Evolutionary conservation across 78 protist species (phyloP), one percentile per base, ranked within the genome.

Genomic region (Protostelium mycophagum): DNA sequence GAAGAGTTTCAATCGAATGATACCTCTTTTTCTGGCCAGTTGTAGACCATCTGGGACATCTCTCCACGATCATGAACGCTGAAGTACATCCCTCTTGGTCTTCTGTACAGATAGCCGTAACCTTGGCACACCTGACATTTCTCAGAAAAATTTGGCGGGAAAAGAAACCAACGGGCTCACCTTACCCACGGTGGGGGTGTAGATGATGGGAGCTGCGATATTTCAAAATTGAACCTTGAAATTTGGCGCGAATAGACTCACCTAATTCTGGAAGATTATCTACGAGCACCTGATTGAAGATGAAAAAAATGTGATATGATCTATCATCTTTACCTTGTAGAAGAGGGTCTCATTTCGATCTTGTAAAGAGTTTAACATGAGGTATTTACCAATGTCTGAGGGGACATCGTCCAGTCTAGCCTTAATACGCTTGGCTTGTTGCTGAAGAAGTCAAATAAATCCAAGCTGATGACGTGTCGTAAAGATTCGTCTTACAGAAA

Each of bases 51-150:
- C 28, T 63, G 51, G 38, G 86, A 36, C 85, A 97, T 93, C 38
- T 86, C 37, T 1, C 97, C 99, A 39, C 36, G 37, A 91, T 98
- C 98, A 29, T 88, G 87, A 1, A 89, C 37, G n/a, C 95, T 51
- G 38, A 97, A 85, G 96, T 88, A 98, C 97, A 97, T 89, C 23
- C 98, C 98, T 1, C 90, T 95, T 0, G 95, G 91, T 35, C 83
- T 85, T 83, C 96, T 88, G 86, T 90, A 95, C 88, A 90, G 87
- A 37, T 83, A 73, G 1, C 96, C 91, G 91, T 95, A 97, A 91
- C 91, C 91, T 87, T 91, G 96, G 92, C 99, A 98, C n/a, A 98
- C 99, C 85, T 95, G 97, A 36, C 99, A 83, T 83, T 29, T 29
- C 29, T 83, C 84, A 90, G 9, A 86, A 35, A 28, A 35, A 90